Evolutionary conservation across 2,329 filamentous ascomycete genomes (phyloP).

Genomic region (Ampelomyces quisqualis): DNA sequence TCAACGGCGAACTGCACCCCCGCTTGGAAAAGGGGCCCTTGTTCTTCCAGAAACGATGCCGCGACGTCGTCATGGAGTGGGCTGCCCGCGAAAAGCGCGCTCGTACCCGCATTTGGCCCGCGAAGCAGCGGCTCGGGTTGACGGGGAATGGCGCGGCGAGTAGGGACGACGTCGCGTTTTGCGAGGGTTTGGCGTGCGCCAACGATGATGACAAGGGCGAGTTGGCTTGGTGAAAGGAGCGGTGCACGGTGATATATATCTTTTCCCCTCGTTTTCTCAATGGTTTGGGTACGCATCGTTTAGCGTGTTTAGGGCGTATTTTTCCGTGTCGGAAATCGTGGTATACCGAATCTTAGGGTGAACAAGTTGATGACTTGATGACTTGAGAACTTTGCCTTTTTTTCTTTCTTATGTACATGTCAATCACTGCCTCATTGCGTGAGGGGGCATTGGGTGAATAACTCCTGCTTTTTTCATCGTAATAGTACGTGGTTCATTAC

Average conservation of each 20-base stretch:
- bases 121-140: slow-evolving; percentile 38
- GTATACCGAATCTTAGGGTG: background rate
- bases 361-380: too few species aligned
- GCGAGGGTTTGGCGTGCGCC: slow-evolving; percentile 28
- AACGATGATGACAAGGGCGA: slow-evolving; percentile 32
- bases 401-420: too few species aligned
- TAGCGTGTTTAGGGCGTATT: too few species aligned
- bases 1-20: slow-evolving; percentile 65
- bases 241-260: too few species aligned
- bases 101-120: slow-evolving; percentile 56
- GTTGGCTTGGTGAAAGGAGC: slow-evolving; percentile 29
- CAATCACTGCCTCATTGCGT: too few species aligned
- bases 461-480: too few species aligned
- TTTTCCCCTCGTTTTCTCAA: too few species aligned
- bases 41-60: slow-evolving; percentile 57
- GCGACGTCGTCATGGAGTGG: slow-evolving; percentile 53
- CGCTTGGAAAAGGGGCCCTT: slow-evolving; percentile 60
- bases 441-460: too few species aligned
- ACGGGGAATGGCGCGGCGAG: slow-evolving; percentile 19
- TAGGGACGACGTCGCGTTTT: slow-evolving; percentile 33
- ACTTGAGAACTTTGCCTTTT: too few species aligned
- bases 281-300: too few species aligned
- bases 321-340: too few species aligned
- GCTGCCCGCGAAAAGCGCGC: slow-evolving; percentile 49
- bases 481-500: too few species aligned